Evolutionary conservation across 75 land plant genomes (phyloP), one percentile per base, ranked within the genome.

Genomic region (Picea sitchensis): DNA sequence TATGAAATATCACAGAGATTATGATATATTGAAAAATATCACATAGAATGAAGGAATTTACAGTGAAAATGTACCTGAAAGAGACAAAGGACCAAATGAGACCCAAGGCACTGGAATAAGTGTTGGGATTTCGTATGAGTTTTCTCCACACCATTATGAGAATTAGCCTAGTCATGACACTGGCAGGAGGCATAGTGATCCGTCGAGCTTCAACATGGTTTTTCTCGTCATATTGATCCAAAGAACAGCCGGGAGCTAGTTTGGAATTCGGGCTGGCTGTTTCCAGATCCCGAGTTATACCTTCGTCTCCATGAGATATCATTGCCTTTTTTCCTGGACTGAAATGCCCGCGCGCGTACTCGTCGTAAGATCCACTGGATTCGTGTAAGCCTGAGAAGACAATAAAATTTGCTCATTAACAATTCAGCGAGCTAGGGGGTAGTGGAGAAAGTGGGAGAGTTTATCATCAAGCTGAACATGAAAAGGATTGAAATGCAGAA

Each of bases 131-230:
- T 31, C 93, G 77, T 63, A 91, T 80, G 76, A 91, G 93, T 78
- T 91, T 91, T 58, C 92, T 72, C 81, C 92, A 87, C 17, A 90
- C 91, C 92, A 91, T 91, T 75, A 83, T 84, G 34, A 90, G 82
- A 44, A 91, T 91, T 4, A 91, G 89, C 84, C 85, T 80, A 0
- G 87, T 82, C 92, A 91, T 91, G 74, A 91, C 91, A 18, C 84
- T 81, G 5, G 92, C 79, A 58, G 93, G 93, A 54, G 93, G 93
- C 91, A 91, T 89, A 71, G 56, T 58, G 12, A 51, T 51, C 12
- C 56, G 1, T 9, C 56, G 0, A 51, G 71, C 0, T 67, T 67
- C 71, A 67, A 36, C 18, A 7, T 67, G 71, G 41, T 36, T 67
- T 67, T 67, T 34, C 17, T 14, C 71, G 7, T 67, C 18, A 20